Evolutionary conservation across 148 eudicot genomes (phyloP), one percentile per base, ranked within the genome.

Genomic region (Simmondsia chinensis): DNA sequence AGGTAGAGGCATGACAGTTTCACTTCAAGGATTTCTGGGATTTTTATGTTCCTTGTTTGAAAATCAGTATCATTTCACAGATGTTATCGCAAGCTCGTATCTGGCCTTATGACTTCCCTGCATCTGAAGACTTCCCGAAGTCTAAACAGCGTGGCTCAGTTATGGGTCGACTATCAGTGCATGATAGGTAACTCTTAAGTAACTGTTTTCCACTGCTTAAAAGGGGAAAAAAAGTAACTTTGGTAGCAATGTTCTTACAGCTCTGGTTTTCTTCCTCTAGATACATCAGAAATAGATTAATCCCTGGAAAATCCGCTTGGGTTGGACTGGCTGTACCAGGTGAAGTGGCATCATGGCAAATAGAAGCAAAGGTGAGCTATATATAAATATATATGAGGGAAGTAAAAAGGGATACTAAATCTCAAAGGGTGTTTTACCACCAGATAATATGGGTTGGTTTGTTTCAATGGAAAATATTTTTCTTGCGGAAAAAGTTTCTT

Each of bases 61-160:
- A n/a, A n/a, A 17, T n/a, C 32, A 9, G 6, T 16, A 3, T 11
- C 10, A 9, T 21, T 5, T 33, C 17, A 36, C 56, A 74, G 81
- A 62, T 70, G 73, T 10, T 7, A 12, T 45, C 43, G 40, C 76
- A 75, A 70, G 57, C 48, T 17, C 45, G 40, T 52, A 75, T 64
- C 35, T 75, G 81, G 81, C 81, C 81, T 1, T 75, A 75, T 30
- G 61, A 27, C 37, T 75, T 70, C 33, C 64, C 73, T 17, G 37
- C 20, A 20, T 70, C 81, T 12, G 40, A 17, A 10, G 61, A 75
- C 27, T 75, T 53, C 35, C 63, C 69, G 2, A 62, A 66, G 67
- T 45, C 70, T 19, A 22, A 33, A 17, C 54, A 63, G 16, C 76
- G 81, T 2, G 76, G 81, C 36, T 38, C 60, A 30, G 61, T 60